Evolutionary conservation across 768 basidiomycete genomes (phyloP).

Genomic region (Mycena kentingensis): DNA sequence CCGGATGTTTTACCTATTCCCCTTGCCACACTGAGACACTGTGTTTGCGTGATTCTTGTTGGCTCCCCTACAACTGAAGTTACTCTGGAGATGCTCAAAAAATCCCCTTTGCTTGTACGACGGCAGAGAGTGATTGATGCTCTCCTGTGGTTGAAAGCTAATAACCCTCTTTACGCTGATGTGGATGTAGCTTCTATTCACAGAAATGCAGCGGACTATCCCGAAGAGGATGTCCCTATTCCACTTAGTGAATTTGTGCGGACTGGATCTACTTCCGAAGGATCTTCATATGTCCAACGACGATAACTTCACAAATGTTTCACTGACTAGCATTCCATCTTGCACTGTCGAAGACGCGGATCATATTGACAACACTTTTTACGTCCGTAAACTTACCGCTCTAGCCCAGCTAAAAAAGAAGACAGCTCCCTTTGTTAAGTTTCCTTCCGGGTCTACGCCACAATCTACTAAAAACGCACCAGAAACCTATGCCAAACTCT

Average conservation of each 20-base stretch:
- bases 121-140: constrained; percentile 1
- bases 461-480: constrained; percentile 17
- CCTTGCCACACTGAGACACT: no score
- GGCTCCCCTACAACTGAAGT: constrained; percentile 21
- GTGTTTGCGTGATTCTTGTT: constrained; percentile 21
- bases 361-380: constrained; percentile 13
- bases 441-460: constrained; percentile 17
- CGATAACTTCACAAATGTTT: constrained; percentile 8
- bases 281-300: constrained; percentile 14
- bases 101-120: constrained; percentile 19
- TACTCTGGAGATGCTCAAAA: constrained; percentile 13
- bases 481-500: constrained; percentile 22
- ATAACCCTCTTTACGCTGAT: constrained; percentile 23
- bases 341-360: constrained; percentile 21
- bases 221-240: constrained; percentile 14
- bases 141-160: constrained; percentile 13
- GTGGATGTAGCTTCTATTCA: constrained; percentile 4
- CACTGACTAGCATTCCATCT: constrained; percentile 5
- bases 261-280: constrained; percentile 13
- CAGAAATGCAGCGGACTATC: constrained; percentile 13
- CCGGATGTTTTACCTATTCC: constrained; percentile 16
- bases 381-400: constrained; percentile 17
- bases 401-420: constrained; percentile 9
- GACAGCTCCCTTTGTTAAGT: constrained; percentile 17
- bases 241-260: constrained; percentile 6